Percentiles rank a stretch among this genome's conserved stretches.
Conservation (phyloP, 176 grass and related monocot species). For the Luzula sylvatica region DNA sequence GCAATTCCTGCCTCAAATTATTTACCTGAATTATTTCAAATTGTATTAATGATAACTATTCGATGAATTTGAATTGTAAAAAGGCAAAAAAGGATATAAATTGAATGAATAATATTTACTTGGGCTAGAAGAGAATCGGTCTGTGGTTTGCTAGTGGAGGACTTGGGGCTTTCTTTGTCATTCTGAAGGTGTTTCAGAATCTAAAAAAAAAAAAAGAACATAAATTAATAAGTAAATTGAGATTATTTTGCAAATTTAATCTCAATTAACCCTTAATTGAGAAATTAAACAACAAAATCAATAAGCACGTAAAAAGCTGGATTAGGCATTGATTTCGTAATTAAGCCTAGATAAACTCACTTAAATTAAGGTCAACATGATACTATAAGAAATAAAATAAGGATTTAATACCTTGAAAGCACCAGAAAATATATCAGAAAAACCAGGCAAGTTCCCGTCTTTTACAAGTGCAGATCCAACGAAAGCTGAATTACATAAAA, state of each 20-base stretch:
- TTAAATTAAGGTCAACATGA: background rate
- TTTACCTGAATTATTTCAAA: constrained; percentile 27
- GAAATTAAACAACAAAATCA: too few species aligned
- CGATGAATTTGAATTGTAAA: background rate
- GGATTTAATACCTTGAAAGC: constrained; percentile 28
- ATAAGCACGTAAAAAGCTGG: too few species aligned
- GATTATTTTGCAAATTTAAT: too few species aligned
- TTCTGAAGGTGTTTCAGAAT: constrained; percentile 15
- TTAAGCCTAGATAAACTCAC: too few species aligned
- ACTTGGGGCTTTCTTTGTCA: constrained; percentile 19
- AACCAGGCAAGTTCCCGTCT: constrained; percentile 10
- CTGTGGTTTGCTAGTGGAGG: constrained; percentile 15
- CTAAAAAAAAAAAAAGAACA: constrained; percentile 11
- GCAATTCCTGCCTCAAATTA: constrained; percentile 32
- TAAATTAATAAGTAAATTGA: too few species aligned
- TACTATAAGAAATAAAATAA: background rate
- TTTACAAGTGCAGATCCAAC: constrained; percentile 20
- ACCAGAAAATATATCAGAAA: constrained; percentile 27
- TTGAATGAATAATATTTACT: constrained; percentile 13
- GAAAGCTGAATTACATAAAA: constrained; percentile 16
- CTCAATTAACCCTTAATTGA: too few species aligned
- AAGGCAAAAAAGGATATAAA: background rate
- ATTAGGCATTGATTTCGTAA: too few species aligned
- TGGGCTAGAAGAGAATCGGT: constrained; percentile 17
- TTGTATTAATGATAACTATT: background rate